Base-by-base conservation (phyloP, 169 alveolate genomes). In the Pseudocohnilembus persalinus region DNA sequence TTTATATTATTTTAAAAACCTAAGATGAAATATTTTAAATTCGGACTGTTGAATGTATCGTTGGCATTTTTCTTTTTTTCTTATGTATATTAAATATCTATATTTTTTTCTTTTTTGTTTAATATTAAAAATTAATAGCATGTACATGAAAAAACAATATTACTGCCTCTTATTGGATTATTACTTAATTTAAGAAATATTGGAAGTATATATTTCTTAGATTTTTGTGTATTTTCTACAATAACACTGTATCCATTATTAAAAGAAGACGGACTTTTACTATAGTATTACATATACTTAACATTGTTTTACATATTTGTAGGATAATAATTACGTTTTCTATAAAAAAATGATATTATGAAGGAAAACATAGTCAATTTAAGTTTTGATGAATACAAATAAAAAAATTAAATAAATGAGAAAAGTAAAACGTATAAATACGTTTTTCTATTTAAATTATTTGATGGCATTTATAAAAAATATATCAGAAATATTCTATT, bases 131-230 rank as follows among this genome's bases (percentile, higher is more conserved):
- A 11, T 49, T 91, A 96, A 29, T 93, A 92, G 88, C 97, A 95
- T 89, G 98, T 96, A n/a, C 98, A 96, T 90, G 98, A 96, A 90
- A 96, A 96, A 91, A 96, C 97, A 30, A 95, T 96, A 31, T 90
- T 96, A 72, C 88, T 95, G 29, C 98, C 98, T 20, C 85, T 91
- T 30, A 34, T 94, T 25, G 94, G 97, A 76, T 87, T 90, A 84
- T 88, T 95, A 32, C 87, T 93, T 72, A 82, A 82, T 82, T 78
- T 91, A 26, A 31, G 85, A 68, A 82, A 88, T 74, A 82, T 82
- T 76, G 90, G 89, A 77, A 77, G 81, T 63, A 73, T 85, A 33
- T 90, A 90, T 28, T 83, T 85, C 20, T 11, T 11, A 68, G 86
- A 82, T 77, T 88, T 88, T 88, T 85, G 86, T 32, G 74, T 90